Evolutionary conservation across 2,329 filamentous ascomycete genomes (phyloP).

Genomic region (Ceratocystis alfenasii): DNA sequence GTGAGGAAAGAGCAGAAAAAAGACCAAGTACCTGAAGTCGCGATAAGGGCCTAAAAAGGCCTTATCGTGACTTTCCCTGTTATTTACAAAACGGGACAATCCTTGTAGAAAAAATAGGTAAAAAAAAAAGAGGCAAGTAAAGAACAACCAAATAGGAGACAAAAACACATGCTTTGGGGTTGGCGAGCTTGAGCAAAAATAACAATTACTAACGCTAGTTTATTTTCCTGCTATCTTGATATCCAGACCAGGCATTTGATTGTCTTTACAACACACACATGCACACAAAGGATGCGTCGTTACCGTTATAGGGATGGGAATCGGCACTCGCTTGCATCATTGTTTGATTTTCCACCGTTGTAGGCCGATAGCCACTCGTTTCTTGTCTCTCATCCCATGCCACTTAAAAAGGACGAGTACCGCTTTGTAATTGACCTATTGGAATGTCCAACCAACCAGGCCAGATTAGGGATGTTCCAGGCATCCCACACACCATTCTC

Average conservation of each 20-base stretch:
- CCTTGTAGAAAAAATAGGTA: not conserved
- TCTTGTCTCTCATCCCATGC: no score
- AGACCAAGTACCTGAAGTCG: not conserved
- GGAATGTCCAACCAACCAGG: no score
- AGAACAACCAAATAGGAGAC: not conserved
- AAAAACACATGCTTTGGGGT: not conserved
- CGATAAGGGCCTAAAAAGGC: slow-evolving; percentile 8
- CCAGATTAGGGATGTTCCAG: no score
- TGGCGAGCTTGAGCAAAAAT: not conserved
- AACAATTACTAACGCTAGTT: not conserved
- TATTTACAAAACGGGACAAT: not conserved
- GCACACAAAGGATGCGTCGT: no score
- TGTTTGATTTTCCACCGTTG: no score
- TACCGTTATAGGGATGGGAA: no score
- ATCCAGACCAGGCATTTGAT: not conserved
- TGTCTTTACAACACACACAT: no score
- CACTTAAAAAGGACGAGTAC: no score
- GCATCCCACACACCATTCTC: no score
- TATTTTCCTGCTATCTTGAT: not conserved
- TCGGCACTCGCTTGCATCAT: no score
- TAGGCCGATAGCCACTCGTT: no score
- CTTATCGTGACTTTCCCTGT: not conserved
- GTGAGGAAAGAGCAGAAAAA: not conserved
- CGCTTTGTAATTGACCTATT: no score
- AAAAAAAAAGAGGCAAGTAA: slow-evolving; percentile 2